Conservation (phyloP, 768 basidiomycete genomes). For the Collybiopsis luxurians region DNA sequence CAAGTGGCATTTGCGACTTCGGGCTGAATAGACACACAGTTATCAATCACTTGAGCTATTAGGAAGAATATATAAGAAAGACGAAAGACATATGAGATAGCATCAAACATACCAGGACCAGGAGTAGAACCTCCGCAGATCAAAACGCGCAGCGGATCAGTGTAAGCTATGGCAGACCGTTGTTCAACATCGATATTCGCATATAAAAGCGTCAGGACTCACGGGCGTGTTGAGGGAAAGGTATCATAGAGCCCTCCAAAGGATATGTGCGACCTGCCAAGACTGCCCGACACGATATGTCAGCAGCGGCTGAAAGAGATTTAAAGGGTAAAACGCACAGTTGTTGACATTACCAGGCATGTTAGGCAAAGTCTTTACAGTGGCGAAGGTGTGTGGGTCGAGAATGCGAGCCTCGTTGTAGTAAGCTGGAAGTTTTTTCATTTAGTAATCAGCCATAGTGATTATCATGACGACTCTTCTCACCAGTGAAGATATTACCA, state of each 20-base stretch:
- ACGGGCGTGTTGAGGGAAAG: slow-evolving; percentile 64
- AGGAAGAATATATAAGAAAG: too few species aligned
- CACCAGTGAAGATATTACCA: slow-evolving; percentile 67
- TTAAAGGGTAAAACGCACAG: slow-evolving; percentile 31
- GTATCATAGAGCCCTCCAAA: slow-evolving; percentile 65
- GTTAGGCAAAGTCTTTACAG: slow-evolving; percentile 60
- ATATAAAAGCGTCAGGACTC: background rate
- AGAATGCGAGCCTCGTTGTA: slow-evolving; percentile 82
- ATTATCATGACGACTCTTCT: slow-evolving; percentile 17
- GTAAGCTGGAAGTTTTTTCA: slow-evolving; percentile 43
- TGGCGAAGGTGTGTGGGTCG: slow-evolving; percentile 62
- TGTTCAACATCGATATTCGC: background rate
- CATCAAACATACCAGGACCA: slow-evolving; percentile 33
- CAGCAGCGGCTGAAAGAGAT: background rate
- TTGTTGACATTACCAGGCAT: slow-evolving; percentile 74
- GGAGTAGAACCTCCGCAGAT: slow-evolving; percentile 76
- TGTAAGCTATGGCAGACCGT: slow-evolving; percentile 43
- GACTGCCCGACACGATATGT: slow-evolving; percentile 28
- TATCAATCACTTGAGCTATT: slow-evolving; percentile 49
- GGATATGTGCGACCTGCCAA: slow-evolving; percentile 78
- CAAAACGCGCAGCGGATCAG: slow-evolving; percentile 63
- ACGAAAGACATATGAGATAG: background rate
- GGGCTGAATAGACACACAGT: slow-evolving; percentile 68
- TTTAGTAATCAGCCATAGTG: background rate
- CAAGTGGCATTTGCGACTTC: slow-evolving; percentile 62